Percentiles rank a stretch among this genome's conserved stretches.
Conservation (phyloP, 1,139 yeast genomes). For the Geotrichum carabidarum region DNA sequence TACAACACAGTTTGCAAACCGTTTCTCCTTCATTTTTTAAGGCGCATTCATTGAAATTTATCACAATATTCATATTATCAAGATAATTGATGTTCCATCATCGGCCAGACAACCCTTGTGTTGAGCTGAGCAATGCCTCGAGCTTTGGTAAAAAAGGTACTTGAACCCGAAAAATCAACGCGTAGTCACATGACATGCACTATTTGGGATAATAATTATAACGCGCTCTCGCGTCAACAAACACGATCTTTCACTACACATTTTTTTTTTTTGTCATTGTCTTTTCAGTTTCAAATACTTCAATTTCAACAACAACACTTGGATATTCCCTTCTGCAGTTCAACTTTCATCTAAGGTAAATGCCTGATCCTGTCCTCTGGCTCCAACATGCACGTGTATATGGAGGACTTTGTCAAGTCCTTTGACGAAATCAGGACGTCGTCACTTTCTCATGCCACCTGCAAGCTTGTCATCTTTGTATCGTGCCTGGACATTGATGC, state of each 20-base stretch:
- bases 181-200: background rate
- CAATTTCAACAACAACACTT: background rate
- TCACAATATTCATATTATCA: too few relatives aligned
- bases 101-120: too few relatives aligned
- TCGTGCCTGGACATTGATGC: constrained; percentile 91
- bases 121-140: too few relatives aligned
- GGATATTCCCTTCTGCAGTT: background rate
- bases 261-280: background rate
- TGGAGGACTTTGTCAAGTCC: constrained; percentile 31
- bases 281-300: background rate
- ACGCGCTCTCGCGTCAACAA: background rate
- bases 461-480: constrained; percentile 81
- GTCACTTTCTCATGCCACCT: constrained; percentile 76
- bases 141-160: too few relatives aligned
- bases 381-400: constrained; percentile 32
- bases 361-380: background rate
- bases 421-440: constrained; percentile 31
- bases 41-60: too few relatives aligned
- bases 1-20: too few relatives aligned
- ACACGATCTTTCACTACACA: background rate
- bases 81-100: too few relatives aligned
- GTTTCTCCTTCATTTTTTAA: too few relatives aligned
- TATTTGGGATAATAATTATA: background rate
- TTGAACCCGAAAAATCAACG: too few relatives aligned
- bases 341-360: background rate